Base-by-base conservation (phyloP, 169 alveolate genomes). In the Plasmodium inui region DNA sequence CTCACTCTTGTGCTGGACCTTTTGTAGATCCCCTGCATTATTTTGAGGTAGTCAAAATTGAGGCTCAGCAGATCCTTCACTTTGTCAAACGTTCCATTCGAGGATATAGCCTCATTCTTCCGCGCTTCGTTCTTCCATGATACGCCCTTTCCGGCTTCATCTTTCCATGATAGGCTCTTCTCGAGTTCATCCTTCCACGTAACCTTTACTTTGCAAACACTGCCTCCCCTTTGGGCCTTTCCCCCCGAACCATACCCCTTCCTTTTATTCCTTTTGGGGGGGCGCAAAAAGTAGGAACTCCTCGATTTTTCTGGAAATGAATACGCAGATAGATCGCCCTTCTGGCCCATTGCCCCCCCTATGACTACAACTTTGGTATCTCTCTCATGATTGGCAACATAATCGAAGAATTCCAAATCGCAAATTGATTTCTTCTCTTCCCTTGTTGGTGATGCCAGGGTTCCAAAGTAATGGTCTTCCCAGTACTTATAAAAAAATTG, bases 401-500 rank as follows among this genome's bases (percentile, higher is more conserved):
- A 88, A 61, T 88, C 67, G 82, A 88, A 88, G 37, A 88, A 88
- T 76, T 88, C 83, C 34, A 79, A 67, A 30, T 88, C 94, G 55
- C 82, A 76, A 22, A 79, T 88, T 12, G 17, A 41, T 12, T 61
- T 39, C 50, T 76, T 80, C 22, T 26, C 26, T 37, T 2, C 32
- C n/a, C 28, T 74, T 53, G 14, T 84, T 44, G 26, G 28, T 22
- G 76, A 67, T 22, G 26, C 30, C 8, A 70, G 28, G 26, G 37
- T 12, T 10, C 37, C 82, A 53, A 50, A 86, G 67, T 86, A 78
- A 81, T 46, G 41, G n/a, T 81, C 46, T 70, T 91, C 55, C 92
- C 92, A 82, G 61, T 91, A 91, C 39, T 91, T 67, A 41, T 34
- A 91, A 82, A 91, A 91, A 39, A 91, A 91, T 14, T 81, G 81